phyloP scores from a whole-genome alignment of 495 filamentous ascomycete species.

The Penicillium soppii region DNA sequence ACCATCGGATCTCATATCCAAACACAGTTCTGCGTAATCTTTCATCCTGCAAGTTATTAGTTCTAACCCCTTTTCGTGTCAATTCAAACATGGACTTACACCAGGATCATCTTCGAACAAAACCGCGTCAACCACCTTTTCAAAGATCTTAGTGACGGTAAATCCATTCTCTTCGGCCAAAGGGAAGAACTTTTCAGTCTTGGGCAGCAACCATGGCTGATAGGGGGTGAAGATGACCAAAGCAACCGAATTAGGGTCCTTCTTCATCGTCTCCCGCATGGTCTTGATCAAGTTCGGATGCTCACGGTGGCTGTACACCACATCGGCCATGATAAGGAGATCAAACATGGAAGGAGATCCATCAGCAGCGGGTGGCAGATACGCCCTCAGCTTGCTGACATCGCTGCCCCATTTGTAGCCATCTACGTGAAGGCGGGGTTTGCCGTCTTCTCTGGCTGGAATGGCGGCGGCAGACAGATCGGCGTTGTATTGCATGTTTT shows the following conservation, averaged over 20 bases:
- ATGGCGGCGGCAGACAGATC: slow-evolving; percentile 36
- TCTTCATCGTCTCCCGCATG: slow-evolving; percentile 61
- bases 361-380: slow-evolving; percentile 36
- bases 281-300: slow-evolving; percentile 73
- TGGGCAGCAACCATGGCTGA: slow-evolving; percentile 80
- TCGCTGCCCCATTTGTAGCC: slow-evolving; percentile 82
- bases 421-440: slow-evolving; percentile 48
- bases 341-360: slow-evolving; percentile 57
- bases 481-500: slow-evolving; percentile 75
- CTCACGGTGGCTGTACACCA: slow-evolving; percentile 86
- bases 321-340: slow-evolving; percentile 78
- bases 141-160: slow-evolving; percentile 70
- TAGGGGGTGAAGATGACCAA: slow-evolving; percentile 93
- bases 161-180: slow-evolving; percentile 67
- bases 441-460: slow-evolving; percentile 14
- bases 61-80: too few relatives aligned
- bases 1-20: slow-evolving; percentile 64
- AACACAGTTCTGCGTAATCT: slow-evolving; percentile 75
- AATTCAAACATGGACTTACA: slow-evolving; percentile 38
- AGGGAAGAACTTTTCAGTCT: slow-evolving; percentile 85
- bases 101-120: slow-evolving; percentile 89
- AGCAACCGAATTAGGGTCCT: slow-evolving; percentile 55
- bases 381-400: slow-evolving; percentile 47
- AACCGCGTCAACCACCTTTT: slow-evolving; percentile 76
- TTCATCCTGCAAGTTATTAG: slow-evolving; percentile 53